Evolutionary conservation across 306 rosid species (phyloP), one percentile per base, ranked within the genome.

Genomic region (cucumber (Cucumis sativus)): DNA sequence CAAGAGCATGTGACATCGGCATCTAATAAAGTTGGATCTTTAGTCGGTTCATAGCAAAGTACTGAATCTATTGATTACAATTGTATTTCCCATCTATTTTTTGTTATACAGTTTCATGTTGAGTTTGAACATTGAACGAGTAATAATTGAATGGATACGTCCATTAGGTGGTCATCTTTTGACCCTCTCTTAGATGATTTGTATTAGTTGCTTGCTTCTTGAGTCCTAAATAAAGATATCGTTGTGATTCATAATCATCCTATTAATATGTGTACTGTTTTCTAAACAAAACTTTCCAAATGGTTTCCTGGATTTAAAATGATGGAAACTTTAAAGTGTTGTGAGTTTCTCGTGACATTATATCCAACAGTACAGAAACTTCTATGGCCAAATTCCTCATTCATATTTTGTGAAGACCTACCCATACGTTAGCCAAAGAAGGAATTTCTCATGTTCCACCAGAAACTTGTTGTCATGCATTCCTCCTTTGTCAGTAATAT

Each of bases 381-480:
- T 62, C 65, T 25, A 28, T 28, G 13, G n/a, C 15, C 40, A 30
- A 52, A 62, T 25, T 62, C 4, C 39, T 2, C 68, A 5, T 28
- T 41, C 30, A 67, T 39, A 67, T 18, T 18, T 67, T 67, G 23
- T 66, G 72, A 66, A 66, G 30, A 66, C 10, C 20, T 66, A 37
- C 4, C 52, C 72, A 39, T 66, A 68, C 11, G 55, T 4, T 68
- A 68, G 35, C 74, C 5, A 35, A 11, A 67, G 74, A 20, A 41
- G 55, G 28, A 68, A 68, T n/a, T 43, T 68, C 35, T 68, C 75
- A 45, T 68, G 75, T 68, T 68, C 56, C 37, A 68, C 75, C 75
- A 68, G 35, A 68, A 68, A 9, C 39, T 68, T 43, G 20, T 37
- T 37, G 72, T 68, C 74, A 43, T 43, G 74, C 74, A 68, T 20